These are phyloP conservation scores for Linderina pennispora DNA, from an alignment of 192 early-diverging fungal genomes.

Conservation along the genomic window DNA sequence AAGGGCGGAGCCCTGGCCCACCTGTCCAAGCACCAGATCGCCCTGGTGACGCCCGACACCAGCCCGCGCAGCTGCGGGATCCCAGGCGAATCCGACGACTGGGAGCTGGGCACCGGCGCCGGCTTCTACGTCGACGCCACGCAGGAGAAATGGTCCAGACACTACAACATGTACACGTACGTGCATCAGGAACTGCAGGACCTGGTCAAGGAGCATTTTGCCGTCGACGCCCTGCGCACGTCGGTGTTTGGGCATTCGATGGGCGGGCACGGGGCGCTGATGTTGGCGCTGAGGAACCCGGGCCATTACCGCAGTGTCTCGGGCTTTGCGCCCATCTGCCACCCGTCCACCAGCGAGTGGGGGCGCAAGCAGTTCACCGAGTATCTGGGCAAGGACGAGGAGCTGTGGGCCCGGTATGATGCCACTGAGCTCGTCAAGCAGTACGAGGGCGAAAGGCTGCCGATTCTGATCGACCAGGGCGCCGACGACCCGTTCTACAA, in stretches of 20 bases:
- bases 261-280: conserved; percentile 89
- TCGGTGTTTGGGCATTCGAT: conserved; percentile 70
- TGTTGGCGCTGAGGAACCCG: conserved; percentile 67
- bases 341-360: conserved; percentile 66
- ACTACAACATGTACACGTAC: conserved; percentile 85
- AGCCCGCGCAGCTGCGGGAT: conserved; percentile 67
- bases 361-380: conserved; percentile 73
- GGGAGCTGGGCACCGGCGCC: conserved; percentile 47
- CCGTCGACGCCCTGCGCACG: conserved; percentile 55
- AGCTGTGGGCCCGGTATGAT: conserved; percentile 66
- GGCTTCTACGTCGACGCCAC: conserved; percentile 75
- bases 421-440: conserved; percentile 59
- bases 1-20: conserved; percentile 69
- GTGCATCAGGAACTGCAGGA: conserved; percentile 65
- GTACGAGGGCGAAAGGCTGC: conserved; percentile 35
- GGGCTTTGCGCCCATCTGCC: conserved; percentile 79
- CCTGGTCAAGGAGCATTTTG: conserved; percentile 50
- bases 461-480: conserved; percentile 56
- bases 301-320: conserved; percentile 65
- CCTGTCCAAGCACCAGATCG: conserved; percentile 63
- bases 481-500: conserved; percentile 63
- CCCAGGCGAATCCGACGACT: conserved; percentile 63
- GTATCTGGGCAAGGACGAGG: conserved; percentile 60
- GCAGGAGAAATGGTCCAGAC: conserved; percentile 59
- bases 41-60: conserved; percentile 80